Conservation (phyloP, 208 protist species). For the Leishmania martiniquensis region DNA sequence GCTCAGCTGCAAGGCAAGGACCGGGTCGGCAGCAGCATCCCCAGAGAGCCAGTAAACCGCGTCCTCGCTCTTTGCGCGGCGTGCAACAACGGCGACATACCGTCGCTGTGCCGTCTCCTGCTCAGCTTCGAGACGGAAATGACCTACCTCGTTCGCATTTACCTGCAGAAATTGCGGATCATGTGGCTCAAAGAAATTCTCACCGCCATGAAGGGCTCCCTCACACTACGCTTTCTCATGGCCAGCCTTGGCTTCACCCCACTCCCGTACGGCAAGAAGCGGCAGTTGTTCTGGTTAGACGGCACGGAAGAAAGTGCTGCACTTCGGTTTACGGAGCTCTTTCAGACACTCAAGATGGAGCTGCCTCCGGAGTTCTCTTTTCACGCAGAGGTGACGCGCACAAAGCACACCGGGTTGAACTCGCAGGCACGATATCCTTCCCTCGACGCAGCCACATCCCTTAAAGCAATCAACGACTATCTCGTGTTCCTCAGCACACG, state of each 20-base stretch:
- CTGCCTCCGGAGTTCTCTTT: slow-evolving; percentile 67
- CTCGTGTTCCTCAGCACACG: slow-evolving; percentile 72
- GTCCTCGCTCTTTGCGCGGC: slow-evolving; percentile 65
- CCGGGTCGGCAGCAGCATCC: slow-evolving; percentile 16
- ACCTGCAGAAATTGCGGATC: slow-evolving; percentile 76
- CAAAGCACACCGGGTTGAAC: slow-evolving; percentile 11
- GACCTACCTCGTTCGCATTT: slow-evolving; percentile 75
- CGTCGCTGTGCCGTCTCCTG: slow-evolving; percentile 49
- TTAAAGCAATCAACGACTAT: slow-evolving; percentile 61
- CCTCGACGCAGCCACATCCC: slow-evolving; percentile 48
- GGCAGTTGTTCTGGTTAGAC: slow-evolving; percentile 69
- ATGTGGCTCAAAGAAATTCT: slow-evolving; percentile 70
- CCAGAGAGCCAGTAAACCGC: slow-evolving; percentile 25
- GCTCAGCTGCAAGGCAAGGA: slow-evolving; percentile 36
- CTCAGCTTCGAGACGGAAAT: slow-evolving; percentile 56
- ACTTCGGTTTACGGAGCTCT: slow-evolving; percentile 46
- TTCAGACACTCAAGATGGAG: slow-evolving; percentile 66
- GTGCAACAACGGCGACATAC: slow-evolving; percentile 73
- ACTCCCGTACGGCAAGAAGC: slow-evolving; percentile 2
- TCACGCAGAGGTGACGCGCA: slow-evolving; percentile 36
- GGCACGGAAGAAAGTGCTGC: slow-evolving; percentile 46
- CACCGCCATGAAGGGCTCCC: slow-evolving; percentile 46
- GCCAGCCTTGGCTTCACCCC: slow-evolving; percentile 70
- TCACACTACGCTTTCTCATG: slow-evolving; percentile 66
- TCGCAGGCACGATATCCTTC: slow-evolving; percentile 12